phyloP scores from a whole-genome alignment of 2,329 filamentous ascomycete genomes.

The Fusarium poae region DNA sequence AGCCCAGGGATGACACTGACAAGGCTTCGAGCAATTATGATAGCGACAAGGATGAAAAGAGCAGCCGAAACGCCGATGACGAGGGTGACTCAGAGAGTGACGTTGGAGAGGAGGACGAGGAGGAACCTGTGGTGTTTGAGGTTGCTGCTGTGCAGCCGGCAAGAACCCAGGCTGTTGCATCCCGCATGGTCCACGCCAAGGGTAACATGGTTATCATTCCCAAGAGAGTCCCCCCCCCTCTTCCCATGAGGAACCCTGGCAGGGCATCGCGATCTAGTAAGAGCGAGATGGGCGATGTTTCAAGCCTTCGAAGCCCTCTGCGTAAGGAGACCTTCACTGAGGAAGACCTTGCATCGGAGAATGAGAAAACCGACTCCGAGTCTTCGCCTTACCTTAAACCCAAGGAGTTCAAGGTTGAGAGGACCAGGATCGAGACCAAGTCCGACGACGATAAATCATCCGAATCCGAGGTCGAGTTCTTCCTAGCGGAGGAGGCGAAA shows the following conservation, averaged over 20 bases:
- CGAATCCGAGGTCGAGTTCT: slow-evolving; percentile 43
- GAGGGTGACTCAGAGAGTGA: slow-evolving; percentile 45
- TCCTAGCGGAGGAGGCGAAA: slow-evolving; percentile 37
- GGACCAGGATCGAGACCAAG: slow-evolving; percentile 23
- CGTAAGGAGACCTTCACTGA: slow-evolving; percentile 63
- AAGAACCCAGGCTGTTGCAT: slow-evolving; percentile 68
- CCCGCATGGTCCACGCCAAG: slow-evolving; percentile 76
- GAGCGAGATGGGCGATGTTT: slow-evolving; percentile 71
- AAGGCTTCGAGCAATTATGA: slow-evolving; percentile 47
- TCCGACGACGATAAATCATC: slow-evolving; percentile 31
- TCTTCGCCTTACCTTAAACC: slow-evolving; percentile 42
- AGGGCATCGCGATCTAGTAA: slow-evolving; percentile 66
- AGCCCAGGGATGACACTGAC: slow-evolving; percentile 43
- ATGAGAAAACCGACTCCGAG: slow-evolving; percentile 40
- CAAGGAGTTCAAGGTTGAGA: slow-evolving; percentile 40
- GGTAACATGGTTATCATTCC: slow-evolving; percentile 87
- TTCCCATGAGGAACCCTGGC: slow-evolving; percentile 82
- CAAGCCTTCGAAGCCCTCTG: slow-evolving; percentile 63
- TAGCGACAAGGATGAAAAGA: slow-evolving; percentile 46
- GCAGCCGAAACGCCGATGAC: slow-evolving; percentile 47
- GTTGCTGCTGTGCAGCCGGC: slow-evolving; percentile 71
- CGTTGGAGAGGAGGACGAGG: slow-evolving; percentile 49
- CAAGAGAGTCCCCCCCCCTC: slow-evolving; percentile 80
- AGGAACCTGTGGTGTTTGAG: slow-evolving; percentile 78
- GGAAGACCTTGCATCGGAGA: slow-evolving; percentile 47